A percentile compares a stretch with the other conserved stretches of the same genome.
Evolutionary conservation across 164 flowering plant genomes (phyloP).

Genomic region (Nelumbo lutea): DNA sequence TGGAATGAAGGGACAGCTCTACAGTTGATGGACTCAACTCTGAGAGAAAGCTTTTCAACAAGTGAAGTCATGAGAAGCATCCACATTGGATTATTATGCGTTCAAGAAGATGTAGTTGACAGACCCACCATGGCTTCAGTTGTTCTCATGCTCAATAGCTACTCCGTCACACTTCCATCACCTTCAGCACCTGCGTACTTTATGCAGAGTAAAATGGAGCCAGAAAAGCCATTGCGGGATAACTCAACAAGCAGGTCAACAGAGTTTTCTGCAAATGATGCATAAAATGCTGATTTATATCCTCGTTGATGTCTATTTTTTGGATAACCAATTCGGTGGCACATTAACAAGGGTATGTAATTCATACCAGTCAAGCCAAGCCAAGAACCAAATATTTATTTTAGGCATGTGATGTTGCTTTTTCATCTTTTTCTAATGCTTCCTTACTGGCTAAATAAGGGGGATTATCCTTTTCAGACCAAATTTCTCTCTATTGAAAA

Average conservation of each 20-base stretch:
- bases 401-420: no score
- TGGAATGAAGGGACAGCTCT: constrained; percentile 8
- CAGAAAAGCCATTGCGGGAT: not conserved
- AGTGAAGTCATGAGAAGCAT: constrained; percentile 8
- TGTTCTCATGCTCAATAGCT: constrained; percentile 3
- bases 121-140: constrained; percentile 13
- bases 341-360: no score
- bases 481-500: no score
- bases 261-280: not conserved
- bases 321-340: no score
- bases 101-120: constrained; percentile 4
- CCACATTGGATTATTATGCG: constrained; percentile 5
- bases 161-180: not conserved
- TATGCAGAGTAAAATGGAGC: not conserved
- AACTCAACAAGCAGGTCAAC: not conserved
- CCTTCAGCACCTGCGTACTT: constrained; percentile 8
- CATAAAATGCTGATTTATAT: not conserved
- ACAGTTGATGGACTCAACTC: constrained; percentile 3
- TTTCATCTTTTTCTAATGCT: no score
- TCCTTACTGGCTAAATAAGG: no score
- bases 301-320: no score
- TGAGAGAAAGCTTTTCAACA: not conserved
- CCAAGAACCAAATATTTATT: no score
- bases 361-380: no score
- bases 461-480: no score